Conservation (phyloP, 495 filamentous ascomycete species). For the Aspergillus ostianus region DNA sequence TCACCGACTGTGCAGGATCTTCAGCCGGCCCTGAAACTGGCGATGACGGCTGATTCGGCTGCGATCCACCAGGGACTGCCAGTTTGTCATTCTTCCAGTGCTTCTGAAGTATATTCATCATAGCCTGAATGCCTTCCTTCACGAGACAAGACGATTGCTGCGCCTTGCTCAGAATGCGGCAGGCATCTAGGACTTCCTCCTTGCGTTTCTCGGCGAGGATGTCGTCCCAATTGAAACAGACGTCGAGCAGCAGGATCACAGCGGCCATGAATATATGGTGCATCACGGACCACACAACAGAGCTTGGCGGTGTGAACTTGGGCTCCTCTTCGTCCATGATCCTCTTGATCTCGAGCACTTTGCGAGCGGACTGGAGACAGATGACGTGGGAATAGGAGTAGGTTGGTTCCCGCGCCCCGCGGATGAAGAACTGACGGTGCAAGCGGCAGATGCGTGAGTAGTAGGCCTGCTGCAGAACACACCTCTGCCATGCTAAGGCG, state of each 20-base stretch:
- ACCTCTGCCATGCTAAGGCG: slow-evolving; percentile 39
- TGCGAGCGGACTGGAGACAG: slow-evolving; percentile 45
- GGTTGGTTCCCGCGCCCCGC: slow-evolving; percentile 36
- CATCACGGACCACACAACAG: slow-evolving; percentile 38
- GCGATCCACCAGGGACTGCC: neutral
- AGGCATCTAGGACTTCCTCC: slow-evolving; percentile 42
- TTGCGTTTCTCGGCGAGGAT: slow-evolving; percentile 38
- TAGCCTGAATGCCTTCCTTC: slow-evolving; percentile 32
- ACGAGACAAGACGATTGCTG: slow-evolving; percentile 31
- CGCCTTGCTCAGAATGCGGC: slow-evolving; percentile 43
- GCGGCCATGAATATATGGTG: slow-evolving; percentile 48
- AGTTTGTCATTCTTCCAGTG: slow-evolving; percentile 29
- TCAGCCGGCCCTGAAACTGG: neutral
- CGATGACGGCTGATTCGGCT: neutral
- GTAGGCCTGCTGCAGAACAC: slow-evolving; percentile 39
- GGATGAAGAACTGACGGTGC: slow-evolving; percentile 42
- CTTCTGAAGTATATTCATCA: slow-evolving; percentile 37
- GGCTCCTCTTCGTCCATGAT: slow-evolving; percentile 41
- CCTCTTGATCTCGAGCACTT: slow-evolving; percentile 38
- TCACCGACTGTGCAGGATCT: neutral
- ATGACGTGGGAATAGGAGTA: slow-evolving; percentile 47
- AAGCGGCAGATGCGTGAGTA: slow-evolving; percentile 43
- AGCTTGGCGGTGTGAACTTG: slow-evolving; percentile 24
- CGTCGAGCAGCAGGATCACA: slow-evolving; percentile 45
- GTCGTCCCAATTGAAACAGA: slow-evolving; percentile 47